phyloP scores from a whole-genome alignment of 148 eudicot species.

The Suaeda aralocaspica region DNA sequence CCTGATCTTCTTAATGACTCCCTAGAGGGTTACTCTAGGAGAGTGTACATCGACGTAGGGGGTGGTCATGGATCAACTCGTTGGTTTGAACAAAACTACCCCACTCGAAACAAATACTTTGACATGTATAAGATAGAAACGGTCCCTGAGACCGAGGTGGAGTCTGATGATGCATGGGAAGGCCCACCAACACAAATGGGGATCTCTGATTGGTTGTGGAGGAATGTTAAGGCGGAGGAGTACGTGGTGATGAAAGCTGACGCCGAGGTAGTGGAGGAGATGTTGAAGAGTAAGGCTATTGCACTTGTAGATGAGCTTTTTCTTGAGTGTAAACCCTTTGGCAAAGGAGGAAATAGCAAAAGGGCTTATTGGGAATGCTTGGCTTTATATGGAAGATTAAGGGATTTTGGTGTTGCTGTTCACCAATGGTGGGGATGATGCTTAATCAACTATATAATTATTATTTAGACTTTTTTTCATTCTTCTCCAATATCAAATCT shows the following conservation, averaged over 20 bases:
- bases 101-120: slow-evolving; percentile 51
- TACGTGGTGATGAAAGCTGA: slow-evolving; percentile 77
- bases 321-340: slow-evolving; percentile 52
- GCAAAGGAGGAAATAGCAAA: slow-evolving; percentile 39
- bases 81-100: slow-evolving; percentile 71
- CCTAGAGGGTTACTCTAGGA: slow-evolving; percentile 56
- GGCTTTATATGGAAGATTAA: slow-evolving; percentile 74
- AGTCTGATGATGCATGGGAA: slow-evolving; percentile 35
- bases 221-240: slow-evolving; percentile 65
- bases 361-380: slow-evolving; percentile 87
- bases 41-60: slow-evolving; percentile 62
- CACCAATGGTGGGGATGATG: slow-evolving; percentile 89
- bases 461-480: not conserved
- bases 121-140: slow-evolving; percentile 55
- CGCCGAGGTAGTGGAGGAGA: slow-evolving; percentile 62
- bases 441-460: too few relatives aligned
- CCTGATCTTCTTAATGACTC: slow-evolving; percentile 57
- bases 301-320: slow-evolving; percentile 57
- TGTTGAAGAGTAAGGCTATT: slow-evolving; percentile 46
- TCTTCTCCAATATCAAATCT: slow-evolving; percentile 3
- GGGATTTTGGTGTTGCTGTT: slow-evolving; percentile 77
- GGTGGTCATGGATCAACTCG: slow-evolving; percentile 31
- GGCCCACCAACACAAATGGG: slow-evolving; percentile 42
- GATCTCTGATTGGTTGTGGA: slow-evolving; percentile 51
- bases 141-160: slow-evolving; percentile 40